Conservation (phyloP, 371 early-diverging fungal genomes). For the Mucor sp. region DNA sequence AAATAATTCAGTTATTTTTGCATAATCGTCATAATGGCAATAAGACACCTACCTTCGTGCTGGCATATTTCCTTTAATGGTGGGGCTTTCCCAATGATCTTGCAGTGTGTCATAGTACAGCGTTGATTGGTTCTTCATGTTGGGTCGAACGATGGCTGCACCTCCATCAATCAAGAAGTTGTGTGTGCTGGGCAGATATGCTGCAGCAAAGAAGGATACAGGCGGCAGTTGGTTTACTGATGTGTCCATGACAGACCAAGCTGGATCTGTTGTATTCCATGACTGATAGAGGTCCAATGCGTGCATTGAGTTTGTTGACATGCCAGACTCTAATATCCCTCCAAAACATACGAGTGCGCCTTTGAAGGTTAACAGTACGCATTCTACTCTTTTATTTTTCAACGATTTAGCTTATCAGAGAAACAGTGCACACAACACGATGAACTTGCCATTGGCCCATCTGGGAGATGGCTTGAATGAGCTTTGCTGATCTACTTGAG, state of each 20-base stretch:
- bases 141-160: not conserved
- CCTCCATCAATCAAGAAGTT: constrained; percentile 36
- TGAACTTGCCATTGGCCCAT: constrained; percentile 26
- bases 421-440: not conserved
- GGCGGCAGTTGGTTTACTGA: constrained; percentile 4
- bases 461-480: constrained; percentile 13
- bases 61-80: constrained; percentile 1
- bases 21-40: not conserved
- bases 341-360: constrained; percentile 31
- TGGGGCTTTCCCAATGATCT: constrained; percentile 10
- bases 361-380: constrained; percentile 18
- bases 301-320: constrained; percentile 20
- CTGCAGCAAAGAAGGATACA: constrained; percentile 26
- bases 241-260: constrained; percentile 23
- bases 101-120: constrained; percentile 23
- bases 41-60: constrained; percentile 9
- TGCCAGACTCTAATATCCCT: constrained; percentile 20
- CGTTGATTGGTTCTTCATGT: not conserved
- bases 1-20: not conserved
- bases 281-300: constrained; percentile 16
- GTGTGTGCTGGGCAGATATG: constrained; percentile 15
- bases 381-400: constrained; percentile 25
- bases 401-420: not conserved
- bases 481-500: not conserved
- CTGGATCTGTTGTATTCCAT: constrained; percentile 35